Evolutionary conservation across 495 filamentous ascomycete genomes (phyloP).

Genomic region (Ascodesmis nigricans): DNA sequence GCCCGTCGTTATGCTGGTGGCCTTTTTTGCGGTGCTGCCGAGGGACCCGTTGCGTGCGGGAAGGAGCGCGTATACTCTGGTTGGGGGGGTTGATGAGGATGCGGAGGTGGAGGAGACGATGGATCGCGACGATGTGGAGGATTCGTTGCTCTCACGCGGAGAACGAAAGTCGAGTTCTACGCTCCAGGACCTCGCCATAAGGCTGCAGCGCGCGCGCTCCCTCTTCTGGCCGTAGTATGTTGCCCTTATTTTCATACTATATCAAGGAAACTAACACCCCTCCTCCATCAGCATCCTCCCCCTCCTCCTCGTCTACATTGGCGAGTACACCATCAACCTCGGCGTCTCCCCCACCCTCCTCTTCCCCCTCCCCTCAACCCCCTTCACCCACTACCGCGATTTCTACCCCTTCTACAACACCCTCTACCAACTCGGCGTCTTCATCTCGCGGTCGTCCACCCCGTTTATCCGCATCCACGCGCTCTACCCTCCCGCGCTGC

Average conservation of each 20-base stretch:
- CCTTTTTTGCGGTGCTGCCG: conserved; percentile 66
- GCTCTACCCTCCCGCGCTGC: conserved; percentile 61
- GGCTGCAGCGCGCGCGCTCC: conserved; percentile 25
- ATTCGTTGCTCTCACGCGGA: not conserved
- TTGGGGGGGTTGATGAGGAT: conserved; percentile 26
- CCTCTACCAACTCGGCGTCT: conserved; percentile 82
- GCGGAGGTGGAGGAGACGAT: conserved; percentile 19
- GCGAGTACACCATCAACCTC: conserved; percentile 81
- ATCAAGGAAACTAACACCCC: too few species aligned
- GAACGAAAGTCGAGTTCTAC: not conserved
- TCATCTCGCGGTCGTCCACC: conserved; percentile 73
- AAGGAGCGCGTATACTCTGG: conserved; percentile 18
- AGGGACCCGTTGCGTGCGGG: conserved; percentile 30
- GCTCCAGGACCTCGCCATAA: conserved; percentile 1
- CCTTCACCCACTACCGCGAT: conserved; percentile 61
- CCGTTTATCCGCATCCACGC: conserved; percentile 64
- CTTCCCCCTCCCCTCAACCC: conserved; percentile 30
- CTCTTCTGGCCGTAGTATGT: conserved; percentile 48
- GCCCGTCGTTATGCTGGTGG: conserved; percentile 59
- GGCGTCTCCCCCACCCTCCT: conserved; percentile 4
- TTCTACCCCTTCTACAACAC: conserved; percentile 81
- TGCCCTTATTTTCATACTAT: conserved; percentile 16
- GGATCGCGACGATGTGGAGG: not conserved
- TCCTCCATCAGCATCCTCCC: conserved; percentile 56
- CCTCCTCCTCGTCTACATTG: conserved; percentile 73